Conservation (phyloP, 306 rosid species). For the Malus asiatica region DNA sequence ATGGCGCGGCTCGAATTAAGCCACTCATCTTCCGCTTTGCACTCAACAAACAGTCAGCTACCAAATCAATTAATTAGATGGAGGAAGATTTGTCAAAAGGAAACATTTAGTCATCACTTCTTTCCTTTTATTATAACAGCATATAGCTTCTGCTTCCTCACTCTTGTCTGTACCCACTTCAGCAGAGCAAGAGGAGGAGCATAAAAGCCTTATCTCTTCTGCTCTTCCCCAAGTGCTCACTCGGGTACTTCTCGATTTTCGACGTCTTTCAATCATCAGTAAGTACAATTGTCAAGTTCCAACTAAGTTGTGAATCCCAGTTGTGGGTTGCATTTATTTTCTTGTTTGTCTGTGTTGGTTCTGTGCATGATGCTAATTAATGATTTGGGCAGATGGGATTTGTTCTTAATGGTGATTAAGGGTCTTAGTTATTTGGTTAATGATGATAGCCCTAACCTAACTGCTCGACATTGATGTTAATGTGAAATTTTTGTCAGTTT, state of each 20-base stretch:
- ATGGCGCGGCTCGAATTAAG: constrained; percentile 15
- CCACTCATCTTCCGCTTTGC: constrained; percentile 20
- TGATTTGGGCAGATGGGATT: background rate
- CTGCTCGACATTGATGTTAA: background rate
- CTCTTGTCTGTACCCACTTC: background rate
- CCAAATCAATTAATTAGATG: constrained; percentile 16
- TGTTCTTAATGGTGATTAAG: background rate
- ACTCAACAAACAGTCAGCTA: constrained; percentile 49
- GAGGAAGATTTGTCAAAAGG: background rate
- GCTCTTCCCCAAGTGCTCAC: background rate
- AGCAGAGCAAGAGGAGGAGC: background rate
- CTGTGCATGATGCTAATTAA: background rate
- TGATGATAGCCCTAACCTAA: background rate
- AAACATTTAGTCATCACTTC: background rate
- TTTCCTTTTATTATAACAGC: background rate
- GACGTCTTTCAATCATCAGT: constrained; percentile 12
- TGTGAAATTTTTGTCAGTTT: background rate
- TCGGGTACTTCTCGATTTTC: background rate
- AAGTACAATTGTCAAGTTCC: constrained; percentile 7
- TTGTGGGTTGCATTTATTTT: background rate
- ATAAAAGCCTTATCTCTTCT: background rate
- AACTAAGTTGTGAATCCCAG: background rate
- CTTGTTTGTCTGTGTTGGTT: background rate
- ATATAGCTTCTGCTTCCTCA: background rate
- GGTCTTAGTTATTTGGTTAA: background rate